Base-by-base conservation (phyloP, 2,329 filamentous ascomycete species). In the Pezicula rhizophila region DNA sequence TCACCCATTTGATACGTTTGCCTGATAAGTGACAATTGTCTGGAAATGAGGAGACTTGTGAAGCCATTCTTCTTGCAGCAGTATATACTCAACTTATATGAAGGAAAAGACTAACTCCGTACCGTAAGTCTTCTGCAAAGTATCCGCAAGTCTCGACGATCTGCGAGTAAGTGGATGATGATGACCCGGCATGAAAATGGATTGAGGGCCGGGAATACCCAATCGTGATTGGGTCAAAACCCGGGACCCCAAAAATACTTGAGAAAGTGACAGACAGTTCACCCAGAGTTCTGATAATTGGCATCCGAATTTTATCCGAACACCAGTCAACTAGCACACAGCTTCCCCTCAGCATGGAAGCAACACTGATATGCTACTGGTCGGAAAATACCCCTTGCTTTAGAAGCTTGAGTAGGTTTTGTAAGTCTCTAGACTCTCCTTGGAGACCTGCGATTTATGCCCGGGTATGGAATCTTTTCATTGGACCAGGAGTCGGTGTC, bases 401-500 rank as follows among this genome's bases (percentile, higher is more conserved):
- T 17, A 8, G 37, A 42, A 42, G 18, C 40, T 26, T 20, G 12
- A 20, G 6, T 20, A 14, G 14, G 14, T 5, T 4, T 12, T 23
- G 38, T 17, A 20, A 12, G 38, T 18, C 14, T n/a, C 5, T 12
- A 41, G 18, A 20, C 14, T 41, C 18, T n/a, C 11, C 39, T 23
- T n/a, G 40, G 12, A 42, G 20, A 26, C 12, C 10, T 25, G 18
- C 8, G 6, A 8, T 42, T n/a, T n/a, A 42, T n/a, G 40, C 17
- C 35, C 47, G 47, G 47, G 47, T 45, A 49, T 45, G 42, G 41
- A 11, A 8, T 20, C 5, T n/a, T 28, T 33, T 35, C n/a, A 49
- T 49, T 49, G 47, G 42, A 8, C 6, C 10, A 49, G 14, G 25
- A 1, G 5, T 42, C 47, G 47, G 47, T 18, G 15, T 35, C 42